Evolutionary conservation across 371 early-diverging fungal genomes (phyloP).

Genomic region (Syncephalastrum sp.): DNA sequence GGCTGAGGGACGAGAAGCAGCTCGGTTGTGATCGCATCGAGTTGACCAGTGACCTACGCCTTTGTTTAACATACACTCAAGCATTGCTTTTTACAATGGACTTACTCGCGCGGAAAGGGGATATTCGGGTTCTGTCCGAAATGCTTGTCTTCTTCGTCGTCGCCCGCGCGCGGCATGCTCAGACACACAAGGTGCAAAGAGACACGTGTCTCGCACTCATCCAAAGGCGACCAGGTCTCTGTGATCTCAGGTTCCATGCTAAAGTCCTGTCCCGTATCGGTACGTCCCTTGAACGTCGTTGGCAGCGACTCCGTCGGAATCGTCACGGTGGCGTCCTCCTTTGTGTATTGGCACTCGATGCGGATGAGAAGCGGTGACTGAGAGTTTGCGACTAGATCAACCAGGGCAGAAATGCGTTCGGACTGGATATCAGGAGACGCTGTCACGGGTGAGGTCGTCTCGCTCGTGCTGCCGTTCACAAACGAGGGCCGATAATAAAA

Average conservation of each 20-base stretch:
- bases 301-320: slow-evolving; percentile 63
- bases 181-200: slow-evolving; percentile 61
- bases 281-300: slow-evolving; percentile 39
- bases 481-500: slow-evolving; percentile 70
- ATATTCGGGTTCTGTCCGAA: slow-evolving; percentile 5
- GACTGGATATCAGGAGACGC: slow-evolving; percentile 9
- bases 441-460: slow-evolving; percentile 17
- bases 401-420: slow-evolving; percentile 39
- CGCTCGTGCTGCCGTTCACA: too few relatives aligned
- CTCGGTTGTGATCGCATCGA: slow-evolving; percentile 40
- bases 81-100: background rate
- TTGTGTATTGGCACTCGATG: slow-evolving; percentile 59
- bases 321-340: slow-evolving; percentile 23
- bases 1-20: slow-evolving; percentile 43
- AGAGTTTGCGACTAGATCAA: slow-evolving; percentile 49
- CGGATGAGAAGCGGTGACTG: slow-evolving; percentile 58
- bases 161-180: slow-evolving; percentile 50
- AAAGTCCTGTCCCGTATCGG: slow-evolving; percentile 28
- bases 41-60: slow-evolving; percentile 19
- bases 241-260: slow-evolving; percentile 48
- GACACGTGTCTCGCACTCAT: slow-evolving; percentile 55
- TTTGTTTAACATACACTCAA: background rate
- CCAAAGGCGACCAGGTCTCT: slow-evolving; percentile 57
- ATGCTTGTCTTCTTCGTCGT: slow-evolving; percentile 19
- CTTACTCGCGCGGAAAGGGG: slow-evolving; percentile 15